Evolutionary conservation across 768 basidiomycete genomes (phyloP).

Genomic region (Mycena epipterygia): DNA sequence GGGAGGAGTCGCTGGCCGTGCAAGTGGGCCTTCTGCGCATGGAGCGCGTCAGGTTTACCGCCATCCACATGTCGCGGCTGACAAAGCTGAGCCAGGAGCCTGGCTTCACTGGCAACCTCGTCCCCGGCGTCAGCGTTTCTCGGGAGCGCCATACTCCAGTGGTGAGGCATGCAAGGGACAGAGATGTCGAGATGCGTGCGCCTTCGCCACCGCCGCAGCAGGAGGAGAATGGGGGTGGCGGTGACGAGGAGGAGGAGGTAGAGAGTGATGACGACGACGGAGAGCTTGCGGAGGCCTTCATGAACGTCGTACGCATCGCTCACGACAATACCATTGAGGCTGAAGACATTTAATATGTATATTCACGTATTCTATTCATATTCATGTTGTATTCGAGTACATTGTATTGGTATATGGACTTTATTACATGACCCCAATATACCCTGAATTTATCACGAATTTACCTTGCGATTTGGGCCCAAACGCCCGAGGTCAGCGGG

Average conservation of each 20-base stretch:
- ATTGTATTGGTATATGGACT: too few species aligned
- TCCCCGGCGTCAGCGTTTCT: constrained; percentile 4
- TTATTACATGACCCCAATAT: too few species aligned
- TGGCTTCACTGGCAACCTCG: constrained; percentile 13
- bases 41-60: constrained; percentile 2
- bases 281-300: not conserved
- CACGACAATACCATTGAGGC: not conserved
- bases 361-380: not conserved
- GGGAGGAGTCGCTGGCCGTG: not conserved
- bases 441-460: too few species aligned
- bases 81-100: constrained; percentile 7
- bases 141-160: not conserved
- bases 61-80: constrained; percentile 1
- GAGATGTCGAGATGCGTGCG: not conserved
- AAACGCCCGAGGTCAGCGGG: too few species aligned
- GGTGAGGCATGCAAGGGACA: not conserved
- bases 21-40: not conserved
- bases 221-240: not conserved
- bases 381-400: too few species aligned
- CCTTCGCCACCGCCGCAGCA: not conserved
- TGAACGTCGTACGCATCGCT: not conserved
- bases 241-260: not conserved
- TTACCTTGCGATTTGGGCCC: too few species aligned
- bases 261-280: not conserved
- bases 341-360: not conserved